Conservation (phyloP, 2,329 filamentous ascomycete species). For the Sclerotinia borealis region DNA sequence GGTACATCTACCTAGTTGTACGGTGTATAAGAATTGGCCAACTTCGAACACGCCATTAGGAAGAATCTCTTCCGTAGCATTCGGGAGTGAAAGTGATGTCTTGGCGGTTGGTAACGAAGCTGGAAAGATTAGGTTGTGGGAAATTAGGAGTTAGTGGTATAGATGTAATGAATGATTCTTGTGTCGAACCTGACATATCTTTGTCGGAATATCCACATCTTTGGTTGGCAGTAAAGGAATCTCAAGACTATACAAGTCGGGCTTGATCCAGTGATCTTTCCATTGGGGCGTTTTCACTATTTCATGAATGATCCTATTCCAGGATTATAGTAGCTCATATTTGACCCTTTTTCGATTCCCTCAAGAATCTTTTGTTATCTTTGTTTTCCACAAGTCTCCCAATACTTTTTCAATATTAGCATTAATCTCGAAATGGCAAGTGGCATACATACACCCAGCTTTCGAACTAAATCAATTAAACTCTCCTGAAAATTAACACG, state of each 20-base stretch:
- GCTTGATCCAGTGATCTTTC: background rate
- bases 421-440: background rate
- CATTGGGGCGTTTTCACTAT: background rate
- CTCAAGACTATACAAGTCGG: background rate
- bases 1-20: conserved; percentile 86
- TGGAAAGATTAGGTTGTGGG: conserved; percentile 86
- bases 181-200: background rate
- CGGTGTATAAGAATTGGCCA: conserved; percentile 95
- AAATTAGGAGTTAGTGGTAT: conserved; percentile 59
- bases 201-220: background rate
- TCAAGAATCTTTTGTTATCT: background rate
- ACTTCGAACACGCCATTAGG: conserved; percentile 85
- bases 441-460: background rate
- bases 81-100: conserved; percentile 58
- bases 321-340: background rate
- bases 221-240: background rate
- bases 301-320: background rate
- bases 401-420: too few species aligned
- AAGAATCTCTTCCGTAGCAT: conserved; percentile 68
- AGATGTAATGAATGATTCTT: background rate
- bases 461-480: background rate
- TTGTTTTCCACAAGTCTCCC: background rate
- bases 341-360: background rate
- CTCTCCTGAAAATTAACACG: background rate
- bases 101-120: conserved; percentile 83